Percentiles rank a stretch among this genome's conserved stretches.
phyloP scores from a whole-genome alignment of 2,329 filamentous ascomycete genomes.

The Lecanicillium sp. region DNA sequence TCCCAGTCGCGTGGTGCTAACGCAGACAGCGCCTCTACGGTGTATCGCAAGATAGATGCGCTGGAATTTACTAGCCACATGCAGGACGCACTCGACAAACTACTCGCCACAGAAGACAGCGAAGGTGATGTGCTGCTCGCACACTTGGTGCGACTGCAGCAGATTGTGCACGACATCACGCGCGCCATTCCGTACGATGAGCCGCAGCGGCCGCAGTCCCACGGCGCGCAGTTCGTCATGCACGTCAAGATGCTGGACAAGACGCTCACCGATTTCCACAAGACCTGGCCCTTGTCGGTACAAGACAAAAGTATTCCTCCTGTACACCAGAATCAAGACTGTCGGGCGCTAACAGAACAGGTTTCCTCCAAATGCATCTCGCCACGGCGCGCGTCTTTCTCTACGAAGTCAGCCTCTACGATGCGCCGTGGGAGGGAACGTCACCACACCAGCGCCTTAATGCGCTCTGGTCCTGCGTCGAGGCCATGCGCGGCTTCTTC shows the following conservation, averaged over 20 bases:
- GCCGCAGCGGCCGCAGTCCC: background rate
- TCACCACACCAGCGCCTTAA: background rate
- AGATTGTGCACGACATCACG: constrained; percentile 9
- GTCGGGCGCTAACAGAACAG: background rate
- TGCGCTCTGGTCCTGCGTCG: constrained; percentile 1
- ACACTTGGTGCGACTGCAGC: constrained; percentile 3
- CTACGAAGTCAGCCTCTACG: constrained; percentile 8
- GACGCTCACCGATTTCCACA: constrained; percentile 3
- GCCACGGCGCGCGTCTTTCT: constrained; percentile 6
- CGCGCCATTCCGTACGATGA: constrained; percentile 9
- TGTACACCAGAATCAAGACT: background rate
- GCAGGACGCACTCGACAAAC: background rate
- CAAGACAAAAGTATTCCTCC: background rate
- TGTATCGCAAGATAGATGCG: constrained; percentile 9
- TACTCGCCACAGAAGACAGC: background rate
- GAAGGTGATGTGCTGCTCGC: constrained; percentile 1
- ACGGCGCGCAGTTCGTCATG: background rate
- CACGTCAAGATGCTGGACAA: constrained; percentile 5
- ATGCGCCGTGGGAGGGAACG: constrained; percentile 6
- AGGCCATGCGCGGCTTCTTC: background rate
- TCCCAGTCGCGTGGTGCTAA: background rate
- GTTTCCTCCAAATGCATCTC: constrained; percentile 1
- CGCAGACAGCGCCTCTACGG: background rate
- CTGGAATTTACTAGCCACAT: constrained; percentile 1
- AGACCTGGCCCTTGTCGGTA: background rate